phyloP scores from a whole-genome alignment of 1,284 basidiomycete genomes.

The Stygiomarasmius scandens region DNA sequence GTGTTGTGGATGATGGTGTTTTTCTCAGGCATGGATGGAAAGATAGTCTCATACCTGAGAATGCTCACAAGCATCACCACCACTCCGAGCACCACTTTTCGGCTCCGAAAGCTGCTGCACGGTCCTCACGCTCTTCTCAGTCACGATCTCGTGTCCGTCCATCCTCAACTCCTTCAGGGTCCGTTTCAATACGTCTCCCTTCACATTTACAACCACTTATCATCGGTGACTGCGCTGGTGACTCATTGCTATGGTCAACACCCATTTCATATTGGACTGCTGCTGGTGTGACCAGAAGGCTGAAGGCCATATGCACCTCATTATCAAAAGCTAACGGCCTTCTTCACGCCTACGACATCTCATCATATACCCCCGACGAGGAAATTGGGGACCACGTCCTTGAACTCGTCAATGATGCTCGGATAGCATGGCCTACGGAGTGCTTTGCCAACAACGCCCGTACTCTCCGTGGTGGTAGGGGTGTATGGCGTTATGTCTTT shows the following conservation, averaged over 20 bases:
- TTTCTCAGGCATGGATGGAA: constrained; percentile 68
- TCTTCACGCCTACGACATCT: constrained; percentile 71
- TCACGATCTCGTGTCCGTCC: constrained; percentile 28
- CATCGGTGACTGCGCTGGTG: constrained; percentile 71
- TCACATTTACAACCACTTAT: constrained; percentile 63
- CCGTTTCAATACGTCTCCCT: constrained; percentile 23
- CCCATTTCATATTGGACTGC: constrained; percentile 65
- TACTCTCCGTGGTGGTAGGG: constrained; percentile 49
- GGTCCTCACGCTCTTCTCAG: constrained; percentile 16
- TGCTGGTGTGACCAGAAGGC: constrained; percentile 57
- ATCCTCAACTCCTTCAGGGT: constrained; percentile 28
- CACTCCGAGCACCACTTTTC: constrained; percentile 18
- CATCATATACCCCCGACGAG: constrained; percentile 53
- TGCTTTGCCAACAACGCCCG: constrained; percentile 53
- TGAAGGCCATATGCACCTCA: constrained; percentile 74
- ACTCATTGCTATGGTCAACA: constrained; percentile 62
- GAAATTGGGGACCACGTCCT: constrained; percentile 68
- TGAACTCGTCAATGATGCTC: constrained; percentile 72
- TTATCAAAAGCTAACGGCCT: constrained; percentile 60
- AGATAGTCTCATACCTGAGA: constrained; percentile 45
- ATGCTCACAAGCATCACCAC: constrained; percentile 38
- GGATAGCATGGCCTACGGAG: constrained; percentile 75
- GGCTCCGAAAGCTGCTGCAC: constrained; percentile 23
- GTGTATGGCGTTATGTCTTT: constrained; percentile 76
- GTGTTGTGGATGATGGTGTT: constrained; percentile 67